Evolutionary conservation across 139 green algal genomes (phyloP).

Genomic region (Trebouxia sp.): DNA sequence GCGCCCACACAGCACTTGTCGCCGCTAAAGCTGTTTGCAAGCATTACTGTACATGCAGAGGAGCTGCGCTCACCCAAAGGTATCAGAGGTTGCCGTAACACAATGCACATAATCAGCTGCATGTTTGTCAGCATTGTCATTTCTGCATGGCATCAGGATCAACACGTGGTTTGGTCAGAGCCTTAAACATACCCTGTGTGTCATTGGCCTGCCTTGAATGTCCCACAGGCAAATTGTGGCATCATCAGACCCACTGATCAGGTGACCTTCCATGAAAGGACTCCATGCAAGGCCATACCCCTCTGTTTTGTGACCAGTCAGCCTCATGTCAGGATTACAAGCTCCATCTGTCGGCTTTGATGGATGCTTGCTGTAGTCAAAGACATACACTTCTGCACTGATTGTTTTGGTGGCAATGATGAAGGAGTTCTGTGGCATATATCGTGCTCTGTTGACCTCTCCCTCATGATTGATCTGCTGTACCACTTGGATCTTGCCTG

Average conservation of each 20-base stretch:
- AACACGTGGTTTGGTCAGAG: neutral
- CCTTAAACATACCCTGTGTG: neutral
- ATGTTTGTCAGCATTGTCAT: no score
- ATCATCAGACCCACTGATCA: slow-evolving; percentile 96
- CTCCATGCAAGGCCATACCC: slow-evolving; percentile 98
- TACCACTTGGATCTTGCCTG: slow-evolving; percentile 85
- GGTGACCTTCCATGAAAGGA: slow-evolving; percentile 76
- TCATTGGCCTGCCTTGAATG: slow-evolving; percentile 65
- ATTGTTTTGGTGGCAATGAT: slow-evolving; percentile 98
- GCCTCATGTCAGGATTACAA: slow-evolving; percentile 81
- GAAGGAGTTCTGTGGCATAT: slow-evolving; percentile 86
- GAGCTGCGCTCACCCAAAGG: no score
- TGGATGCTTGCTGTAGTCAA: slow-evolving; percentile 97
- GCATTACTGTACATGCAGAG: no score
- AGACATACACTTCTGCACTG: slow-evolving; percentile 89
- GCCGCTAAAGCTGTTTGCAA: no score
- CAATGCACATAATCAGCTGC: no score
- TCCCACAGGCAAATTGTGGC: slow-evolving; percentile 99
- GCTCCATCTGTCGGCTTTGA: slow-evolving; percentile 83
- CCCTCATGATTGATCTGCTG: slow-evolving; percentile 99
- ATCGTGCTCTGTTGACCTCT: slow-evolving; percentile 87
- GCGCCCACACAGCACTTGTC: no score
- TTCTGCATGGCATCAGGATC: neutral
- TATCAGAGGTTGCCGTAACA: no score
- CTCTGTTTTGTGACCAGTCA: slow-evolving; percentile 77